Base-by-base conservation (phyloP, 2,329 filamentous ascomycete species). In the Ophiocordyceps australis region DNA sequence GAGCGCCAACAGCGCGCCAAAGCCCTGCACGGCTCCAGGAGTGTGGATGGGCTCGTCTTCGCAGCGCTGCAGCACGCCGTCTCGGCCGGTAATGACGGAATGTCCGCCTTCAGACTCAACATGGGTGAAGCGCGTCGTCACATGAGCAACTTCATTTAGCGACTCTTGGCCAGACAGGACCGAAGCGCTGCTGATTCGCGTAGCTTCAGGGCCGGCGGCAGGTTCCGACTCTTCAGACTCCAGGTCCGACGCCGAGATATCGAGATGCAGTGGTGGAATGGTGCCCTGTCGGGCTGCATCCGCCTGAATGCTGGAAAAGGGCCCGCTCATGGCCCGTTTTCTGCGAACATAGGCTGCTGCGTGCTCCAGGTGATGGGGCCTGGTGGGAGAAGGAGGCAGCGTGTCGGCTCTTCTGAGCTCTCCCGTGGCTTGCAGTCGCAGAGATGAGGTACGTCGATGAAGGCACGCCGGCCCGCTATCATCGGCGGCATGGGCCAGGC, bases 11-110 rank as follows among this genome's bases (percentile, higher is more conserved):
- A 93, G 54, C 4, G 79, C 58, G 2, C 83, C 83, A 37, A 92
- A 93, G 2, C 67, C 62, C 44, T 93, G 83, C 1, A 85, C 54
- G 2, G 79, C 78, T 18, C 82, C 82, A 1, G 83, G 83, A 2
- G 82, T 75, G 35, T 86, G 81, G 15, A 93, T 92, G 0, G 83
- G 82, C 40, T 93, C 83, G 40, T 93, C 83, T 46, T 93, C 83
- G 41, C 83, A 93, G 27, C 71, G 65, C 42, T 91, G 78, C 23
- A 89, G 52, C 1, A 62, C 67, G 3, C 71, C 74, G 27, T 81
- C 72, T 28, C 76, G 64, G 5, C 82, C 82, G 1, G 80, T 89
- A 28, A 92, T 79, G 17, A 92, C 66, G 15, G 76, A 71, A 50
- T 93, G 81, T 0, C 82, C 82, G 11, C 72, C 76, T 3, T 78